These are phyloP conservation scores for Hagleromyces aurorensis DNA, from an alignment of 805 yeast species.

Conservation along the genomic window DNA sequence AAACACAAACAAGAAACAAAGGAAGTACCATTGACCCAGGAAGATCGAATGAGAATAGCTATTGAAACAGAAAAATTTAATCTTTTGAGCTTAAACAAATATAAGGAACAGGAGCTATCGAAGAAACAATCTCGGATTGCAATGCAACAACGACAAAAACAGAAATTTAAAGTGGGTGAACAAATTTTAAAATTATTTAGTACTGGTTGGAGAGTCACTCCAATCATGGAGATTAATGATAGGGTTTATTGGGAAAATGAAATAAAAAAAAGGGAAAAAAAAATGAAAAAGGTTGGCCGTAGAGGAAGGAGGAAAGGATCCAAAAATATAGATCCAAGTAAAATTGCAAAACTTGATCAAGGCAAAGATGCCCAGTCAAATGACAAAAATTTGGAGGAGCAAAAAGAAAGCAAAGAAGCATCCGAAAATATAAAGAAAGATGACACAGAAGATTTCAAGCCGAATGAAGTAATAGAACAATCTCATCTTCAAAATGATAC, in stretches of 20 bases:
- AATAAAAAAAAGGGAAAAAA: conserved; percentile 36
- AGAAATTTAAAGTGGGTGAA: conserved; percentile 45
- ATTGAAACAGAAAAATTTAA: conserved; percentile 76
- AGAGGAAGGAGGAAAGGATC: conserved; percentile 37
- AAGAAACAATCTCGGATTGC: conserved; percentile 74
- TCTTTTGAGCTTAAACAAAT: conserved; percentile 60
- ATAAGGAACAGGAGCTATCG: conserved; percentile 76
- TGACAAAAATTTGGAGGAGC: conserved; percentile 1
- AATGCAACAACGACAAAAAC: conserved; percentile 56
- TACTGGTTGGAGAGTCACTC: conserved; percentile 39
- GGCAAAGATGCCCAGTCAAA: conserved; percentile 3
- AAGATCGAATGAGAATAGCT: conserved; percentile 60
- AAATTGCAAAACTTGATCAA: conserved; percentile 26
- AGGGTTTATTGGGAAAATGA: conserved; percentile 37
- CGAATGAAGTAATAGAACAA: no score
- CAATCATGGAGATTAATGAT: conserved; percentile 53
- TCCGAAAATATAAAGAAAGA: no score
- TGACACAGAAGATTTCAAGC: no score
- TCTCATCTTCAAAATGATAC: no score
- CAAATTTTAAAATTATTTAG: conserved; percentile 16
- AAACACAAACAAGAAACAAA: conserved; percentile 42
- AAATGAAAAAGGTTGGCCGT: conserved; percentile 35
- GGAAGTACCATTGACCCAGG: conserved; percentile 34
- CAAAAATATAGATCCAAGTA: no score
- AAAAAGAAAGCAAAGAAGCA: no score